These are phyloP conservation scores for Quercus ilex DNA, from an alignment of 306 rosid genomes.

Conservation along the genomic window DNA sequence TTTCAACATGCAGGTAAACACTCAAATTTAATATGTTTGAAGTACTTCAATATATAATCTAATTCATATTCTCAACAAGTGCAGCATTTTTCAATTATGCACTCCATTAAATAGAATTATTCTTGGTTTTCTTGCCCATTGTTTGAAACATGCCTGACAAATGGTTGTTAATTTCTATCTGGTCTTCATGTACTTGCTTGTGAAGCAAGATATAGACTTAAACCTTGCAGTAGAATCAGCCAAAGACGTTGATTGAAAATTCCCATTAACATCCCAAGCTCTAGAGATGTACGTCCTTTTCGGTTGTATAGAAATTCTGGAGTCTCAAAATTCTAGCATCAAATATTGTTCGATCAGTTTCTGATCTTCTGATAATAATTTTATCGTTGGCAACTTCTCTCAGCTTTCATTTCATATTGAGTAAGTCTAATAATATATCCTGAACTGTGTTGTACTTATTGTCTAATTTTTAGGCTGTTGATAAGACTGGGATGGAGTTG, in stretches of 20 bases:
- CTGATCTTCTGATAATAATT: not conserved
- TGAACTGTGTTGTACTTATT: no score
- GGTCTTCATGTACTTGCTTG: not conserved
- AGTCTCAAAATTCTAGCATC: not conserved
- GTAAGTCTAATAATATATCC: no score
- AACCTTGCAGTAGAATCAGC: slow-evolving; percentile 82
- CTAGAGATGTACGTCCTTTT: slow-evolving; percentile 58
- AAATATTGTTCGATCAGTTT: not conserved
- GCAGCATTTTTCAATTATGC: no score
- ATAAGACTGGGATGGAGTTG: no score
- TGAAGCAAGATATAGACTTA: slow-evolving; percentile 69
- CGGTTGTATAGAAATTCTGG: not conserved
- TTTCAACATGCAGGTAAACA: not conserved
- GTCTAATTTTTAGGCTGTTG: no score
- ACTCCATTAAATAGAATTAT: not conserved
- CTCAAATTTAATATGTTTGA: no score
- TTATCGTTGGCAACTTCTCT: not conserved
- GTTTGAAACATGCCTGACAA: not conserved
- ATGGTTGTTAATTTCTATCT: not conserved
- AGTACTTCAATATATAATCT: no score
- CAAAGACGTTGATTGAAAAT: slow-evolving; percentile 47
- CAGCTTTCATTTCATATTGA: no score
- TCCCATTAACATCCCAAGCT: slow-evolving; percentile 65
- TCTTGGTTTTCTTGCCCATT: not conserved
- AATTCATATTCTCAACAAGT: no score